phyloP scores from a whole-genome alignment of 768 basidiomycete genomes.

The Suillus brevipes region DNA sequence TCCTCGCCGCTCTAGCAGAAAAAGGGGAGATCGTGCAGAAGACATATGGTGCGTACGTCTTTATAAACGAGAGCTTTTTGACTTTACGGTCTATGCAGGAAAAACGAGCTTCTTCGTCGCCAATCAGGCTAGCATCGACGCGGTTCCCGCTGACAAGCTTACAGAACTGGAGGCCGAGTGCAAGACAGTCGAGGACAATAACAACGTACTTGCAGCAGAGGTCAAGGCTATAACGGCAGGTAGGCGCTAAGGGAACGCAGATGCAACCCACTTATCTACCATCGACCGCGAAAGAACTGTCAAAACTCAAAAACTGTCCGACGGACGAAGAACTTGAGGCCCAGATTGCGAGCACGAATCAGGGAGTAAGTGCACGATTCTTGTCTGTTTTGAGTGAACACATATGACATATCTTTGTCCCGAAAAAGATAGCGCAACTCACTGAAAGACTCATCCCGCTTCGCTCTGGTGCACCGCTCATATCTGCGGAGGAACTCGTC shows the following conservation, averaged over 20 bases:
- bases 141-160: constrained; percentile 62
- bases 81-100: constrained; percentile 41
- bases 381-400: constrained; percentile 16
- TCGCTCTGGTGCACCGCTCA: constrained; percentile 58
- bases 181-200: constrained; percentile 57
- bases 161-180: constrained; percentile 60
- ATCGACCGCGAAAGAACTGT: constrained; percentile 52
- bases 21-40: constrained; percentile 83
- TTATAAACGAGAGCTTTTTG: constrained; percentile 9
- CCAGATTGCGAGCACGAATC: constrained; percentile 51
- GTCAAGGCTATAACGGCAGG: constrained; percentile 45
- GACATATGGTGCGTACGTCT: constrained; percentile 60
- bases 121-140: constrained; percentile 72
- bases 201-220: constrained; percentile 51
- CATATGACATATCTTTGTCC: constrained; percentile 6
- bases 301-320: constrained; percentile 60
- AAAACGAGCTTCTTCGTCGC: constrained; percentile 87
- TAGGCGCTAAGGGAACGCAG: constrained; percentile 2
- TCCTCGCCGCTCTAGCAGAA: constrained; percentile 79
- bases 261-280: background rate
- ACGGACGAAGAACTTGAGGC: constrained; percentile 66
- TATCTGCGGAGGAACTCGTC: constrained; percentile 71
- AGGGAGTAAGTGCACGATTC: constrained; percentile 45
- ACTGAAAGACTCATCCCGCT: constrained; percentile 59
- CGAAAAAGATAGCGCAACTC: constrained; percentile 48